Base-by-base conservation (phyloP, 352 stramenopile genomes). In the Sclerospora graminicola region DNA sequence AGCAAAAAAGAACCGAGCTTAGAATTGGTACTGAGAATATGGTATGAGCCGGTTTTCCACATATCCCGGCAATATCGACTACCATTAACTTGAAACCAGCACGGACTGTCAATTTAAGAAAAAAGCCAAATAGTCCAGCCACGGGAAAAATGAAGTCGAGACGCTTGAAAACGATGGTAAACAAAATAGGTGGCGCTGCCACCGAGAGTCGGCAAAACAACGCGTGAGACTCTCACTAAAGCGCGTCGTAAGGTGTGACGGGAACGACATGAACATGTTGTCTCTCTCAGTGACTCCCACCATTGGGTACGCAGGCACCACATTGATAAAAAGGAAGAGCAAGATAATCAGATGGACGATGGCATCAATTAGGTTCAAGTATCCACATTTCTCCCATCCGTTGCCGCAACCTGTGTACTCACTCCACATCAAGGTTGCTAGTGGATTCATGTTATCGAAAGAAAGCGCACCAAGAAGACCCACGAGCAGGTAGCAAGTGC, bases 181-280 rank as follows among this genome's bases (percentile, higher is more conserved):
- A n/a, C n/a, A n/a, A n/a, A n/a, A n/a, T n/a, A n/a, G n/a, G n/a
- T n/a, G n/a, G n/a, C n/a, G n/a, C n/a, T n/a, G n/a, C n/a, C n/a
- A n/a, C n/a, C n/a, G n/a, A n/a, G n/a, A n/a, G 66, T 33, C 85
- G 84, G 60, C 89, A 28, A 84, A 44, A 33, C 59, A 81, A 28
- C 75, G 71, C 2, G 75, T 66, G 23, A 63, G 14, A 0, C 49
- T 21, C 13, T 67, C 42, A 9, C 79, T 62, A 9, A 91, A n/a
- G n/a, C n/a, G n/a, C n/a, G n/a, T n/a, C n/a, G n/a, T n/a, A n/a
- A n/a, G n/a, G n/a, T n/a, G n/a, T 40, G 68, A 73, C 8, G 79
- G 79, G 35, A 89, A 72, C 18, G 75, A 89, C 72, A 84, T 81
- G 48, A 88, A 60, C 60, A 91, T 82, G 61, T 91, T 91, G 66